Evolutionary conservation across 1,284 basidiomycete species (phyloP).

Genomic region (Austropuccinia psidii): DNA sequence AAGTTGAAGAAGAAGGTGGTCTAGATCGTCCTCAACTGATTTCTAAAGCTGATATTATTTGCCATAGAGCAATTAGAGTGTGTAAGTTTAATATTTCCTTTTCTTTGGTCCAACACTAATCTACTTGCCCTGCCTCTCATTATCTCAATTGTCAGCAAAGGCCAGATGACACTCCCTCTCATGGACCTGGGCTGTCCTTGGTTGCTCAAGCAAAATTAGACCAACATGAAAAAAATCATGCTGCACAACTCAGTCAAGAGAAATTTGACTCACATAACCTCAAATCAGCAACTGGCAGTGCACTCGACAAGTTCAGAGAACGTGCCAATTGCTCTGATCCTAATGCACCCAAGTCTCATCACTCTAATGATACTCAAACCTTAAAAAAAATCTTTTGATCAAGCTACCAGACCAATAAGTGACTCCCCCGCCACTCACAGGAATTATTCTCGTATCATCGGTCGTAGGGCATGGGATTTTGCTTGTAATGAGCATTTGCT

Average conservation of each 20-base stretch:
- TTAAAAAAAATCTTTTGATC: constrained; percentile 5
- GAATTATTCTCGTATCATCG: constrained; percentile 37
- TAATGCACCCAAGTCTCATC: no score
- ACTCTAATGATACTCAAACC: no score
- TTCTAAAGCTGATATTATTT: no score
- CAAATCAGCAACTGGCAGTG: constrained; percentile 34
- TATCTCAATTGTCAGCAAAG: constrained; percentile 58
- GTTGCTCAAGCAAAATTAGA: constrained; percentile 63
- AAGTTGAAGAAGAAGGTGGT: no score
- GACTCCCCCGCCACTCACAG: constrained; percentile 2
- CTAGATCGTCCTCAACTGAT: no score
- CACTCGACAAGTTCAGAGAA: constrained; percentile 43
- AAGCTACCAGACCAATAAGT: background rate
- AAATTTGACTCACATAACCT: constrained; percentile 23
- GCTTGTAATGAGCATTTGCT: constrained; percentile 92
- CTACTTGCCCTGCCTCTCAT: constrained; percentile 37
- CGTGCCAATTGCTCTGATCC: constrained; percentile 42
- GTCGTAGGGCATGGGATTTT: constrained; percentile 53
- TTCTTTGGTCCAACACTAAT: no score
- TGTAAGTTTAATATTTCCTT: no score
- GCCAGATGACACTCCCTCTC: constrained; percentile 85
- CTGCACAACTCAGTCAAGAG: constrained; percentile 35
- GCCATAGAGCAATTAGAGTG: no score
- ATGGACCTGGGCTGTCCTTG: constrained; percentile 76
- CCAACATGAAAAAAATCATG: constrained; percentile 56